Conservation (phyloP, 2,329 filamentous ascomycete species). For the Botrytis cinerea region DNA sequence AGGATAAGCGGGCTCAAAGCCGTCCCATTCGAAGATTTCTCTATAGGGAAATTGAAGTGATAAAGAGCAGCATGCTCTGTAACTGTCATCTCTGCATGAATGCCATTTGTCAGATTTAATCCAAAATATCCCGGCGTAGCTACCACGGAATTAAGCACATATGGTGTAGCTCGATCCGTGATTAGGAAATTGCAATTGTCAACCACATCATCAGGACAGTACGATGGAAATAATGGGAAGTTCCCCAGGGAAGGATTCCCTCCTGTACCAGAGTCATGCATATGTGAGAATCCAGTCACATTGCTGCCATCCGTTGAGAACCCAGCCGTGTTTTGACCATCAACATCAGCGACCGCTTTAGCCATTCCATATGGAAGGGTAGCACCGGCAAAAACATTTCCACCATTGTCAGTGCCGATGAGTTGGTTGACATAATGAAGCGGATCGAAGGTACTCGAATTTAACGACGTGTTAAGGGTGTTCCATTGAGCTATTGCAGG, state of each 20-base stretch:
- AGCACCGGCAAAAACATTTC: conserved; percentile 55
- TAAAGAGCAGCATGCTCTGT: conserved; percentile 65
- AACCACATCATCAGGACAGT: conserved; percentile 50
- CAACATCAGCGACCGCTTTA: conserved; percentile 57
- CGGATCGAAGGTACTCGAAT: conserved; percentile 20
- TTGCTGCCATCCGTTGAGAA: conserved; percentile 50
- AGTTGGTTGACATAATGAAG: conserved; percentile 50
- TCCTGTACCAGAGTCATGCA: conserved; percentile 50
- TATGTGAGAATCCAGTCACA: conserved; percentile 53
- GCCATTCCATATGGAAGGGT: conserved; percentile 57
- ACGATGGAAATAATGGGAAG: conserved; percentile 50
- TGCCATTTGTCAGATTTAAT: conserved; percentile 56
- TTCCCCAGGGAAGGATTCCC: conserved; percentile 50
- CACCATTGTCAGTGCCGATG: conserved; percentile 55
- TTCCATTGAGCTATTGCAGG: conserved; percentile 17
- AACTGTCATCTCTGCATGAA: conserved; percentile 66
- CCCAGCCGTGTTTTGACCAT: conserved; percentile 49
- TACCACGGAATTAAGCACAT: conserved; percentile 50
- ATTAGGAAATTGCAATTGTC: conserved; percentile 58
- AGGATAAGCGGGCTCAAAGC: conserved; percentile 56
- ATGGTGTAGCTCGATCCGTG: conserved; percentile 49
- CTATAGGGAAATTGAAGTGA: conserved; percentile 59
- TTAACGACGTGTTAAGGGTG: background rate
- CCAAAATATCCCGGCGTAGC: conserved; percentile 66
- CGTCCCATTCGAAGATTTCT: conserved; percentile 42